Evolutionary conservation across 2,329 filamentous ascomycete species (phyloP).

Genomic region (Aspergillus terreus): DNA sequence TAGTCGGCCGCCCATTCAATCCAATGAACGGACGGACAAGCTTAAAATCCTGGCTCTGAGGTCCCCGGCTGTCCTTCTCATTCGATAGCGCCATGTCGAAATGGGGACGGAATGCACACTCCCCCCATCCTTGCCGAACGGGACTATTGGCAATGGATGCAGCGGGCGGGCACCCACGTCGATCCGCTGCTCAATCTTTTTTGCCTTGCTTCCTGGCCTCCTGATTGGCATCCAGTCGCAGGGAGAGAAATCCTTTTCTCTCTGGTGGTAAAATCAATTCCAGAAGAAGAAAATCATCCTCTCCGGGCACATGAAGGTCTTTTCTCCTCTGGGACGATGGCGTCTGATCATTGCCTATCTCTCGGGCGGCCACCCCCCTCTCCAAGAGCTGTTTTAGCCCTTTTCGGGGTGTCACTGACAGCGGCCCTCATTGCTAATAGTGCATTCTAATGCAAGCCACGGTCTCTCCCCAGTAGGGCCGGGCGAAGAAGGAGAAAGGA

Average conservation of each 20-base stretch:
- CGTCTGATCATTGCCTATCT: slow-evolving; percentile 5
- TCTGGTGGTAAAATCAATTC: neutral
- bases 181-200: slow-evolving; percentile 30
- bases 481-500: slow-evolving; percentile 7
- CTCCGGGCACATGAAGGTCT: neutral
- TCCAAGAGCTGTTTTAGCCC: slow-evolving; percentile 14
- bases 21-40: slow-evolving; percentile 7
- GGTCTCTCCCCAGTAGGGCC: slow-evolving; percentile 12
- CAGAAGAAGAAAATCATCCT: neutral
- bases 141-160: slow-evolving; percentile 37
- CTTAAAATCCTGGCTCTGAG: slow-evolving; percentile 14
- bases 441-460: slow-evolving; percentile 32
- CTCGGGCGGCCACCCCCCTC: slow-evolving; percentile 10
- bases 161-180: slow-evolving; percentile 30
- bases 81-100: slow-evolving; percentile 24
- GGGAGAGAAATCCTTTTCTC: neutral
- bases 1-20: neutral
- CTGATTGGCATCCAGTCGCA: slow-evolving; percentile 24
- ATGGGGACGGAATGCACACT: slow-evolving; percentile 20
- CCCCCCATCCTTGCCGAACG: slow-evolving; percentile 24
- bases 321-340: slow-evolving; percentile 2
- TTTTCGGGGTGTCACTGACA: slow-evolving; percentile 26
- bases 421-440: slow-evolving; percentile 21
- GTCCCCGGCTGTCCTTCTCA: slow-evolving; percentile 6
- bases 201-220: slow-evolving; percentile 26